Evolutionary conservation across 306 rosid species (phyloP).

Genomic region (Pterocarpus santalinus): DNA sequence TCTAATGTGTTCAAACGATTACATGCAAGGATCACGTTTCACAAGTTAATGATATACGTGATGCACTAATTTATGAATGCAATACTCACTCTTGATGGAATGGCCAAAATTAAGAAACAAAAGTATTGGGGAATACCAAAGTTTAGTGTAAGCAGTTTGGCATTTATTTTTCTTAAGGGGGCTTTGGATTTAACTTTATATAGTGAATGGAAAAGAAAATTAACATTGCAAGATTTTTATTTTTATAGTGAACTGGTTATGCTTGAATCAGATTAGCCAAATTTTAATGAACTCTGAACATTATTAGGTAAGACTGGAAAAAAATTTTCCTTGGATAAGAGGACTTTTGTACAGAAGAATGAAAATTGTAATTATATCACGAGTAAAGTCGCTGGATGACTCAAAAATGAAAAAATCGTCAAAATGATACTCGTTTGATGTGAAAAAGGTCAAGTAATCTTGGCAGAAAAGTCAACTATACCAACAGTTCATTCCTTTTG

Average conservation of each 20-base stretch:
- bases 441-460: slow-evolving; percentile 8
- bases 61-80: neutral
- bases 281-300: too few species aligned
- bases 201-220: too few species aligned
- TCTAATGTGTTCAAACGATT: slow-evolving; percentile 14
- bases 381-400: neutral
- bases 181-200: too few species aligned
- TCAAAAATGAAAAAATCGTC: slow-evolving; percentile 3
- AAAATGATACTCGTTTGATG: neutral
- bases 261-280: too few species aligned
- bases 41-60: neutral
- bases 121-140: neutral
- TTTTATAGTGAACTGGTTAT: too few species aligned
- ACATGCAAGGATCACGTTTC: slow-evolving; percentile 19
- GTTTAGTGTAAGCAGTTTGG: too few species aligned
- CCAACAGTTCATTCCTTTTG: slow-evolving; percentile 4
- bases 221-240: too few species aligned
- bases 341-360: neutral
- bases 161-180: too few species aligned
- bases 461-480: slow-evolving; percentile 5
- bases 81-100: neutral
- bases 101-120: neutral
- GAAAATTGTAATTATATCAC: neutral
- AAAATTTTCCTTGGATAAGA: too few species aligned
- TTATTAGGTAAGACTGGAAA: too few species aligned